Evolutionary conservation across 345 rosid genomes (phyloP).

Genomic region (Rhodamnia argentea): DNA sequence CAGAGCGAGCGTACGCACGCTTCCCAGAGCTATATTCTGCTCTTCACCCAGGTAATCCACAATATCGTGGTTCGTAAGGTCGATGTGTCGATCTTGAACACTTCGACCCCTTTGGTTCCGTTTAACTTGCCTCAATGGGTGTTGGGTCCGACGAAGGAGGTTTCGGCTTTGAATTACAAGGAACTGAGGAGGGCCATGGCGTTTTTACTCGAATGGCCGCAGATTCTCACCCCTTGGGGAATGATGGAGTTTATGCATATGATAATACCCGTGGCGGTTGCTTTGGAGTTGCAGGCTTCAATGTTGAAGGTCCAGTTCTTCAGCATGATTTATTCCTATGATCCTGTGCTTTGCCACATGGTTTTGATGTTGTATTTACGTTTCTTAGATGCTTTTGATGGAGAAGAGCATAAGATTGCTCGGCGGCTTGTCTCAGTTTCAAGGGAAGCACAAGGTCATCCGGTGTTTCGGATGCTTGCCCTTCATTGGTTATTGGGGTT

Average conservation of each 20-base stretch:
- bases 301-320: slow-evolving; percentile 90
- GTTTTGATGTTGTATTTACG: slow-evolving; percentile 53
- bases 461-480: slow-evolving; percentile 75
- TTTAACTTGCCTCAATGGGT: slow-evolving; percentile 56
- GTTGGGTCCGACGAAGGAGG: slow-evolving; percentile 19
- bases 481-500: slow-evolving; percentile 83
- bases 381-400: slow-evolving; percentile 65
- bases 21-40: slow-evolving; percentile 62
- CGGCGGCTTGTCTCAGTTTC: slow-evolving; percentile 57
- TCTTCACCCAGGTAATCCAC: slow-evolving; percentile 53
- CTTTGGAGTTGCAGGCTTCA: slow-evolving; percentile 80
- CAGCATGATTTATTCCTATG: slow-evolving; percentile 75
- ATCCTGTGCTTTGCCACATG: slow-evolving; percentile 69
- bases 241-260: slow-evolving; percentile 76
- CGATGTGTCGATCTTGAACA: slow-evolving; percentile 56
- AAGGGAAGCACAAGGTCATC: slow-evolving; percentile 47
- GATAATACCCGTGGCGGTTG: slow-evolving; percentile 66
- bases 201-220: slow-evolving; percentile 76
- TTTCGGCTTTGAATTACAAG: slow-evolving; percentile 59
- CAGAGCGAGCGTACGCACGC: slow-evolving; percentile 93
- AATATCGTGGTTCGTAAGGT: slow-evolving; percentile 45
- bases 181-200: slow-evolving; percentile 85
- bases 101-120: slow-evolving; percentile 71
- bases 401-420: slow-evolving; percentile 67
- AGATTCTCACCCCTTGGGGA: slow-evolving; percentile 68